Evolutionary conservation across 2,329 filamentous ascomycete species (phyloP).

Genomic region (Diplodia sapinea): DNA sequence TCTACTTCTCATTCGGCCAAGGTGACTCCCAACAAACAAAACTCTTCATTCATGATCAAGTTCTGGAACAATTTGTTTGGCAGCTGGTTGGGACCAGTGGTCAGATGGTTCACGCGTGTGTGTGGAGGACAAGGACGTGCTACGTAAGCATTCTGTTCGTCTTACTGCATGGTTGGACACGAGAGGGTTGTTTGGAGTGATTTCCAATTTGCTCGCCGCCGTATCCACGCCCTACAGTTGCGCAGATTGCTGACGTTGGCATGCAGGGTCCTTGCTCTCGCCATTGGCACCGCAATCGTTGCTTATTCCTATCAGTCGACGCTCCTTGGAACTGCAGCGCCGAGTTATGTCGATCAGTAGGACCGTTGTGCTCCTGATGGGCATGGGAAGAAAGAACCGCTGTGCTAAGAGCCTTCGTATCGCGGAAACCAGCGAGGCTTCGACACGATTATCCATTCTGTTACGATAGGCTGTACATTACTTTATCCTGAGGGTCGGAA

Average conservation of each 20-base stretch:
- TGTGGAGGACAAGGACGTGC: conserved; percentile 30
- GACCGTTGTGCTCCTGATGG: neutral
- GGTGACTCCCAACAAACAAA: conserved; percentile 6
- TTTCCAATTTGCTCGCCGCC: conserved; percentile 25
- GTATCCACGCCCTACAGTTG: conserved; percentile 12
- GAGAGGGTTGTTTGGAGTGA: conserved; percentile 21
- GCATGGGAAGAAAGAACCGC: neutral
- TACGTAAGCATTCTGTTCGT: conserved; percentile 32
- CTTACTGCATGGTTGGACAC: conserved; percentile 23
- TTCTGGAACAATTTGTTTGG: conserved; percentile 30
- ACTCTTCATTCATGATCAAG: conserved; percentile 10
- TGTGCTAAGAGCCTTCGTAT: neutral
- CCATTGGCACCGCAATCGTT: neutral
- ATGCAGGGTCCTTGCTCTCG: conserved; percentile 11
- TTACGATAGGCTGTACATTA: conserved; percentile 20
- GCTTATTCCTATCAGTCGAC: conserved; percentile 22
- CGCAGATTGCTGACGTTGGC: conserved; percentile 25
- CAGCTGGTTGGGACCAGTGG: conserved; percentile 24
- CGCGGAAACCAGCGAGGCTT: neutral
- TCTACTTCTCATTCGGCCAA: neutral
- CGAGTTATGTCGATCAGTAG: neutral
- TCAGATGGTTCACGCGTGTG: conserved; percentile 15
- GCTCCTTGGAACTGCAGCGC: neutral
- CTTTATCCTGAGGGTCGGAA: too few relatives aligned
- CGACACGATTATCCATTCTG: neutral